Evolutionary conservation across 129 eudicot species (phyloP).

Genomic region (Lactuca sativa): DNA sequence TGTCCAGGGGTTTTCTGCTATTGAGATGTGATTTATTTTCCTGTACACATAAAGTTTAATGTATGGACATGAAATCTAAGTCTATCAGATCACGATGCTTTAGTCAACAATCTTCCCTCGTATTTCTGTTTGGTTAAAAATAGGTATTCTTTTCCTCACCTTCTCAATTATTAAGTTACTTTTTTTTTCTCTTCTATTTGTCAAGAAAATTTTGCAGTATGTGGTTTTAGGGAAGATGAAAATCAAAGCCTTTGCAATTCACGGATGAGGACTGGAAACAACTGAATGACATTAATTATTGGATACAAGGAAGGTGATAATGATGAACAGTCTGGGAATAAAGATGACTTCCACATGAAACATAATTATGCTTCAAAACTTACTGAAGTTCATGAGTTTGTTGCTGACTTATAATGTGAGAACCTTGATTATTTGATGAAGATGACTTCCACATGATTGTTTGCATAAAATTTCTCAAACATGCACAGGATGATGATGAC

Average conservation of each 20-base stretch:
- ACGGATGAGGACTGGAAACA: conserved; percentile 90
- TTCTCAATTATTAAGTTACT: not conserved
- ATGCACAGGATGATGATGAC: conserved; percentile 62
- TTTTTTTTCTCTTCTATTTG: not conserved
- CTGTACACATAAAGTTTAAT: too few species aligned
- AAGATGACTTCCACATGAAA: conserved; percentile 73
- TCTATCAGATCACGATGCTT: too few species aligned
- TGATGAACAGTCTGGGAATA: conserved; percentile 41
- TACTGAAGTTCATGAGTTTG: conserved; percentile 55
- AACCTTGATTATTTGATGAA: conserved; percentile 75
- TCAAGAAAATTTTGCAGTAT: not conserved
- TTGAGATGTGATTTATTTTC: too few species aligned
- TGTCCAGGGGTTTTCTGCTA: too few species aligned
- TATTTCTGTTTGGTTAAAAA: too few species aligned
- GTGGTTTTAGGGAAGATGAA: conserved; percentile 63
- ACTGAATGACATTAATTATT: conserved; percentile 60
- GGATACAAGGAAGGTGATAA: conserved; percentile 88
- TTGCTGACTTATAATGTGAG: conserved; percentile 92
- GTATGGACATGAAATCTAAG: too few species aligned
- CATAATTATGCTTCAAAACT: conserved; percentile 91
- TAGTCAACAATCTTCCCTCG: too few species aligned
- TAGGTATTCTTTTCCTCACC: not conserved
- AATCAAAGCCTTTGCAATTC: conserved; percentile 56
- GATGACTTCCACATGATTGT: too few species aligned
- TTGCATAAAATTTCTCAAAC: conserved; percentile 11